Conservation (phyloP, 345 rosid genomes). For the Camelina laxa region DNA sequence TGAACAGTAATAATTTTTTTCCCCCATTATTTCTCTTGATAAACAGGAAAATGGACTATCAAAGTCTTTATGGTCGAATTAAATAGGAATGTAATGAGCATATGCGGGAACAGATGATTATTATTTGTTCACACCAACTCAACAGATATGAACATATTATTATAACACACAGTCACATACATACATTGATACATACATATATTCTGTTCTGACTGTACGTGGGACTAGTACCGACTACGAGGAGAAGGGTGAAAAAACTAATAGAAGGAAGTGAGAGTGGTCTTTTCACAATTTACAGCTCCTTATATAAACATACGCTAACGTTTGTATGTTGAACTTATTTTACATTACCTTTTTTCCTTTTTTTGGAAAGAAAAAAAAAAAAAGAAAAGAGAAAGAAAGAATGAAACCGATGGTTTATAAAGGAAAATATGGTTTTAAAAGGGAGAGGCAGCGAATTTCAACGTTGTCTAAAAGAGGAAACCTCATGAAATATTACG, state of each 20-base stretch:
- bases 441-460: slow-evolving; percentile 44
- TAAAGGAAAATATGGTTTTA: slow-evolving; percentile 48
- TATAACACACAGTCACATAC: neutral
- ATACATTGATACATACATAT: slow-evolving; percentile 7
- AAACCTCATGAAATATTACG: slow-evolving; percentile 50
- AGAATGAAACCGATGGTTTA: slow-evolving; percentile 52
- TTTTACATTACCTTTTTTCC: slow-evolving; percentile 5
- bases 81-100: slow-evolving; percentile 30
- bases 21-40: neutral
- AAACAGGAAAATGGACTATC: slow-evolving; percentile 35
- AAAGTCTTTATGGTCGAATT: slow-evolving; percentile 30
- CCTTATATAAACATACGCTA: slow-evolving; percentile 29
- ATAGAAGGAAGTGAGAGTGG: slow-evolving; percentile 56
- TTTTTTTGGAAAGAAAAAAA: neutral
- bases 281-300: slow-evolving; percentile 50
- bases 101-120: slow-evolving; percentile 30
- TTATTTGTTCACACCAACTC: slow-evolving; percentile 21
- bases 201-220: slow-evolving; percentile 1
- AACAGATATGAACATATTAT: slow-evolving; percentile 11
- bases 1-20: slow-evolving; percentile 21
- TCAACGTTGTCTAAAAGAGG: slow-evolving; percentile 53
- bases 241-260: slow-evolving; percentile 31
- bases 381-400: slow-evolving; percentile 15
- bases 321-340: slow-evolving; percentile 40
- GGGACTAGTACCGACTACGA: slow-evolving; percentile 25